Conservation (phyloP, 495 filamentous ascomycete species). For the Sphaerosporella brunnea region DNA sequence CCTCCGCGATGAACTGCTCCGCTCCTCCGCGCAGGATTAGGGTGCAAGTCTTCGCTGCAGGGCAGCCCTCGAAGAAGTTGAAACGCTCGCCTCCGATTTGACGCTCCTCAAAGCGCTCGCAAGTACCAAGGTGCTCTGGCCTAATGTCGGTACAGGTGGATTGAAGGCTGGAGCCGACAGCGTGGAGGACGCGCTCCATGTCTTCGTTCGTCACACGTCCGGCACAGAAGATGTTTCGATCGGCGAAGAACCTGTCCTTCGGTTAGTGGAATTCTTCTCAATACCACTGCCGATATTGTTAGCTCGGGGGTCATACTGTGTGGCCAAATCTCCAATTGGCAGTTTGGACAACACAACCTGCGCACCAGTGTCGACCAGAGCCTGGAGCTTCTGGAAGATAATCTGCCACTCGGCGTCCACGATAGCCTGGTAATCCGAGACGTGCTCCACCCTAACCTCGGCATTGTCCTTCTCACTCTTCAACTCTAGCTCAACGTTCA, state of each 20-base stretch:
- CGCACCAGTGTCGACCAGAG: conserved; percentile 75
- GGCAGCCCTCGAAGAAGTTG: conserved; percentile 96
- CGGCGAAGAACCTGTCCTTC: conserved; percentile 59
- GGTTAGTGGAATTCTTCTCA: conserved; percentile 10
- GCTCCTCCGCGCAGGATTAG: conserved; percentile 87
- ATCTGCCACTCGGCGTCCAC: conserved; percentile 99
- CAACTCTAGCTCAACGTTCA: conserved; percentile 93
- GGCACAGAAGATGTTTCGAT: conserved; percentile 96
- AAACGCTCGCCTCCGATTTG: conserved; percentile 95
- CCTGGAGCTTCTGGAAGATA: conserved; percentile 97
- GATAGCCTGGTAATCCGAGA: conserved; percentile 97
- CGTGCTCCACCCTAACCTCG: conserved; percentile 92
- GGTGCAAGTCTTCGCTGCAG: conserved; percentile 89
- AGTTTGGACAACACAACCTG: conserved; percentile 95
- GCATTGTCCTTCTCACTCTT: conserved; percentile 99
- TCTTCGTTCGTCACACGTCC: conserved; percentile 85
- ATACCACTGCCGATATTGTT: no score
- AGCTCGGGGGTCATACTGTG: conserved; percentile 52
- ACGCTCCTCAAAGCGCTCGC: conserved; percentile 78
- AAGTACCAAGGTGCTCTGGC: conserved; percentile 74
- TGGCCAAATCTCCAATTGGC: conserved; percentile 92
- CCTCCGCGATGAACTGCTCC: conserved; percentile 97
- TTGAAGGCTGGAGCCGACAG: conserved; percentile 78
- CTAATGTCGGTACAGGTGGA: conserved; percentile 95
- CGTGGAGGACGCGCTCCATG: conserved; percentile 88